Conservation (phyloP, 2,329 filamentous ascomycete species). For the Neonectria coccinea region DNA sequence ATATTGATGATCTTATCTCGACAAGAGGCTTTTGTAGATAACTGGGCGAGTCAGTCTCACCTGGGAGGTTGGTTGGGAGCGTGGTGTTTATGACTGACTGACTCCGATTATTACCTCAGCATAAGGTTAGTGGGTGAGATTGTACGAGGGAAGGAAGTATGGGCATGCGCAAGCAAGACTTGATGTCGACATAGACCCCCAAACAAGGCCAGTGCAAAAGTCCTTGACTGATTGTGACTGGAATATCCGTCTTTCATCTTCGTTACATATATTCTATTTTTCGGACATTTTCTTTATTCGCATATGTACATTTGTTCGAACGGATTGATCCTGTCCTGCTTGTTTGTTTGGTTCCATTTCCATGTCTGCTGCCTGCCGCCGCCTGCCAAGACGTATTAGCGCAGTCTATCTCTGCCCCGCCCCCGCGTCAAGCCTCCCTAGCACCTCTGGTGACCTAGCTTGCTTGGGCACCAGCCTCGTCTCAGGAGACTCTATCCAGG, state of each 20-base stretch:
- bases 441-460: constrained; percentile 23
- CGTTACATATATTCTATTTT: not conserved
- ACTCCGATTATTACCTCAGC: too few relatives aligned
- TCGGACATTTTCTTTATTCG: not conserved
- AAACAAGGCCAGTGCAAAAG: too few relatives aligned
- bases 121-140: too few relatives aligned
- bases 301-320: not conserved
- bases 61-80: not conserved
- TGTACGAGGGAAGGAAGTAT: too few relatives aligned
- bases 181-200: too few relatives aligned
- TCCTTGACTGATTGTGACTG: too few relatives aligned
- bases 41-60: not conserved
- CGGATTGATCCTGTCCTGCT: too few relatives aligned
- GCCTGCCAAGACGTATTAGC: not conserved
- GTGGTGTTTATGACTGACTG: not conserved
- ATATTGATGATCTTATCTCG: not conserved
- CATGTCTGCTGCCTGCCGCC: not conserved
- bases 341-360: not conserved
- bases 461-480: constrained; percentile 35
- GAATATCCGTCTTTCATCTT: too few relatives aligned
- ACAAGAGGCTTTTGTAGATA: not conserved
- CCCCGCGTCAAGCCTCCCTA: constrained; percentile 40
- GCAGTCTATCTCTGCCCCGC: constrained; percentile 35
- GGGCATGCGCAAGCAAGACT: too few relatives aligned
- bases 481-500: constrained; percentile 34